Evolutionary conservation across 1,139 yeast species (phyloP).

Genomic region (Taphrina pruni): DNA sequence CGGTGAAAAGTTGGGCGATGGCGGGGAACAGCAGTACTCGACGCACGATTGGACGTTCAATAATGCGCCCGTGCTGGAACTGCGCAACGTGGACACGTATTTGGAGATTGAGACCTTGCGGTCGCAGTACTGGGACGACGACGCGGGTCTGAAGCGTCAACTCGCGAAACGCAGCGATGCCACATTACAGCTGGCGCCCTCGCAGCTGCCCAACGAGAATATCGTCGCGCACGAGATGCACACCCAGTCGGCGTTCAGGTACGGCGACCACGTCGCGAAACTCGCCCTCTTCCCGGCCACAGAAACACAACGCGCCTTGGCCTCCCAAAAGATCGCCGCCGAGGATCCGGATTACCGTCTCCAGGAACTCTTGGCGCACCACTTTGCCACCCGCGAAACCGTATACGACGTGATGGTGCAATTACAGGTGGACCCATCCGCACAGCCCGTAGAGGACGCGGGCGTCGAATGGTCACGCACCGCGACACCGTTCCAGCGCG

Average conservation of each 20-base stretch:
- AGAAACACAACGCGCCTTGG: conserved; percentile 3
- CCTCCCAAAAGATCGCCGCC: not conserved
- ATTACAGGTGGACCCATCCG: not conserved
- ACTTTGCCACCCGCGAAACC: not conserved
- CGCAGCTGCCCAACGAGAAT: conserved; percentile 19
- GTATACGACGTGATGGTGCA: conserved; percentile 18
- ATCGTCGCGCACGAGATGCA: conserved; percentile 30
- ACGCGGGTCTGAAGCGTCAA: not conserved
- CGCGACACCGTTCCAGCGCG: conserved; percentile 17
- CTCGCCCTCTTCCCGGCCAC: conserved; percentile 14
- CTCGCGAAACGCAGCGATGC: conserved; percentile 17
- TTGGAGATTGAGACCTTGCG: conserved; percentile 17
- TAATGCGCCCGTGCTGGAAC: conserved; percentile 23
- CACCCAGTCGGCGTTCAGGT: conserved; percentile 19
- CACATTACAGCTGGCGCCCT: conserved; percentile 8
- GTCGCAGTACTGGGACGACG: conserved; percentile 21
- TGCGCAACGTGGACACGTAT: conserved; percentile 26
- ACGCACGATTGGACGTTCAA: conserved; percentile 26
- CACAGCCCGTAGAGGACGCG: conserved; percentile 23
- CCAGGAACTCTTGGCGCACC: not conserved
- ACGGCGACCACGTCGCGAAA: conserved; percentile 23
- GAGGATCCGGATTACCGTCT: conserved; percentile 12
- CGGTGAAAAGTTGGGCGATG: conserved; percentile 12
- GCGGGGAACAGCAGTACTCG: not conserved
- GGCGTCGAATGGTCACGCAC: conserved; percentile 20